phyloP scores from a whole-genome alignment of 441 rosid genomes.

The Populus hybrid region DNA sequence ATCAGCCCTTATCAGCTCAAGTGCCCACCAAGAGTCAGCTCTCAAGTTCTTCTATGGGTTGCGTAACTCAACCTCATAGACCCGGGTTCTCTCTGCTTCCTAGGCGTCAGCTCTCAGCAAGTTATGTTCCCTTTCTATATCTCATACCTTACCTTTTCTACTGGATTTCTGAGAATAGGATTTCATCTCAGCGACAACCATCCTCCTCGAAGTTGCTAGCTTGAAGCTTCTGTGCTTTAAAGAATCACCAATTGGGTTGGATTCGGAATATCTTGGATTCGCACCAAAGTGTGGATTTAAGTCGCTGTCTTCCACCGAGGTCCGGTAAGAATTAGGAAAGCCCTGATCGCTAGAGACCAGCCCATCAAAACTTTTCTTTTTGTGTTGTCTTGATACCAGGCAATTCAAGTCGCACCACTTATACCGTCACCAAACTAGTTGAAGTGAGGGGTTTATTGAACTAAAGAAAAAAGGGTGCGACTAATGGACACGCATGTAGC shows the following conservation, averaged over 20 bases:
- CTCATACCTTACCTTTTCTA: neutral
- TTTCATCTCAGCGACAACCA: neutral
- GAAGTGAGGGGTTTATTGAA: neutral
- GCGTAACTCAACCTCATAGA: neutral
- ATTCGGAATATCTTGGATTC: neutral
- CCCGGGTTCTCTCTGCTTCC: neutral
- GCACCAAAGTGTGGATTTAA: neutral
- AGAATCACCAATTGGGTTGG: too few relatives aligned
- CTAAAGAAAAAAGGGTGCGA: neutral
- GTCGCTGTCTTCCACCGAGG: neutral
- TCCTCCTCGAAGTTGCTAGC: neutral
- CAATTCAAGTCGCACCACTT: too few relatives aligned
- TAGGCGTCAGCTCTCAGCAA: neutral
- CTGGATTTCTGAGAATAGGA: neutral
- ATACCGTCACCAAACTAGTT: too few relatives aligned
- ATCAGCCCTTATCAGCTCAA: neutral
- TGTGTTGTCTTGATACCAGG: too few relatives aligned
- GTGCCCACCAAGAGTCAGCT: neutral
- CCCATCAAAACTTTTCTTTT: too few relatives aligned
- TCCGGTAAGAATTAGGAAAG: neutral
- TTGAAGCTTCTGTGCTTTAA: neutral
- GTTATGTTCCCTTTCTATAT: neutral
- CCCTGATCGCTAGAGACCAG: neutral
- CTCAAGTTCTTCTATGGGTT: too few relatives aligned
- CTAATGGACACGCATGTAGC: neutral